These are phyloP conservation scores for Monosporascus ibericus DNA, from an alignment of 2,329 filamentous ascomycete genomes.

Conservation along the genomic window DNA sequence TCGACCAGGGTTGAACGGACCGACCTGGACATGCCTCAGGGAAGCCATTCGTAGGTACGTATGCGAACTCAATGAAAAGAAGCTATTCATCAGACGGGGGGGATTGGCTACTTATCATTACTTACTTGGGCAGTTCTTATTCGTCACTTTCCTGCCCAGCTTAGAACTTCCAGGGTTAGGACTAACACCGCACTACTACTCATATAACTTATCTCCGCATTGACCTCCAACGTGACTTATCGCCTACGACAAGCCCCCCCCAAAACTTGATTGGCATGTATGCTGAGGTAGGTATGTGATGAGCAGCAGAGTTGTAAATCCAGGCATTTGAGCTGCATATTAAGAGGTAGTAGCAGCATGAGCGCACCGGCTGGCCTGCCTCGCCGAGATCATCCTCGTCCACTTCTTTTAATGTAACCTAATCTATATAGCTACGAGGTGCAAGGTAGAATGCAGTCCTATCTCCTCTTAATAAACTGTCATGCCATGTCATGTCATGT, in stretches of 20 bases:
- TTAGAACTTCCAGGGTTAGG: too few relatives aligned
- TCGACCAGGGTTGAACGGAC: not conserved
- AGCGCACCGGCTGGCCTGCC: too few relatives aligned
- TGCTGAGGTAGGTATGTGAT: not conserved
- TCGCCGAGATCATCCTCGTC: too few relatives aligned
- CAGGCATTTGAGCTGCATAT: not conserved
- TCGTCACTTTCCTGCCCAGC: too few relatives aligned
- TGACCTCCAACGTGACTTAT: not conserved
- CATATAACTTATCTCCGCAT: not conserved
- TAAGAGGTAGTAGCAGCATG: not conserved
- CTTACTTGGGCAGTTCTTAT: not conserved
- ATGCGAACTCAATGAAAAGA: not conserved
- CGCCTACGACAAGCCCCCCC: not conserved
- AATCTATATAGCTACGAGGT: too few relatives aligned
- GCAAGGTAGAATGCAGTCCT: too few relatives aligned
- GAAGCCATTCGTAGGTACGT: not conserved
- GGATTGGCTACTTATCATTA: not conserved
- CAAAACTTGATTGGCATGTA: not conserved
- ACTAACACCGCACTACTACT: too few relatives aligned
- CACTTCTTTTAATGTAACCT: too few relatives aligned
- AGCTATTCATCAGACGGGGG: not conserved
- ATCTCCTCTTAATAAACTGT: too few relatives aligned
- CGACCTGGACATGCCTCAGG: not conserved
- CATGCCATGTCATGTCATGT: too few relatives aligned
- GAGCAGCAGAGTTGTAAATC: too few relatives aligned